A percentile compares a stretch with the other conserved stretches of the same genome.
These are phyloP conservation scores for Acacia confusa DNA, from an alignment of 306 rosid genomes.

Conservation along the genomic window DNA sequence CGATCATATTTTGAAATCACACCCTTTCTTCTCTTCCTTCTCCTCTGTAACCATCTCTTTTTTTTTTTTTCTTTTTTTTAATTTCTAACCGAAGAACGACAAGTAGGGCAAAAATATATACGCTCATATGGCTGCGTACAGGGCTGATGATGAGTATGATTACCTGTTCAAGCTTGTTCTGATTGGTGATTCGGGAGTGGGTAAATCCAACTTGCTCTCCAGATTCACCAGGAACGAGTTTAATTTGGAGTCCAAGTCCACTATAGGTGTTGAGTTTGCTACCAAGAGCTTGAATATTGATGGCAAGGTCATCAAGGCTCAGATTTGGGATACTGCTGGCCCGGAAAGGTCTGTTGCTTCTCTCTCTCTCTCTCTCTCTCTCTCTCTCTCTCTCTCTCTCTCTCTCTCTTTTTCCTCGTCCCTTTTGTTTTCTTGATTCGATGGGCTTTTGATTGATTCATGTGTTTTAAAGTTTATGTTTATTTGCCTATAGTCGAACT, in stretches of 20 bases:
- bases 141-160: slow-evolving; percentile 71
- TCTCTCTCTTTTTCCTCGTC: too few species aligned
- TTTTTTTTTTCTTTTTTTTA: background rate
- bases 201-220: too few species aligned
- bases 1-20: background rate
- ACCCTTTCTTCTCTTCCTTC: background rate
- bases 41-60: background rate
- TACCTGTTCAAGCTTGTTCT: slow-evolving; percentile 76
- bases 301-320: too few species aligned
- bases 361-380: too few species aligned
- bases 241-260: slow-evolving; percentile 82
- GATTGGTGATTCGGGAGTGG: slow-evolving; percentile 53
- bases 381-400: too few species aligned
- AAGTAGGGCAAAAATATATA: background rate
- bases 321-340: too few species aligned
- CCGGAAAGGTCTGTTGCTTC: too few species aligned
- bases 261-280: slow-evolving; percentile 86
- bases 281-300: slow-evolving; percentile 37
- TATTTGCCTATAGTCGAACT: background rate
- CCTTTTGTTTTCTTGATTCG: background rate
- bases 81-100: background rate
- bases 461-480: slow-evolving; percentile 12
- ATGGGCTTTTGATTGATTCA: background rate
- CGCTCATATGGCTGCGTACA: slow-evolving; percentile 48
- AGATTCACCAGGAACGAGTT: slow-evolving; percentile 78